Base-by-base conservation (phyloP, 345 rosid species). In the Abelmoschus esculentus region DNA sequence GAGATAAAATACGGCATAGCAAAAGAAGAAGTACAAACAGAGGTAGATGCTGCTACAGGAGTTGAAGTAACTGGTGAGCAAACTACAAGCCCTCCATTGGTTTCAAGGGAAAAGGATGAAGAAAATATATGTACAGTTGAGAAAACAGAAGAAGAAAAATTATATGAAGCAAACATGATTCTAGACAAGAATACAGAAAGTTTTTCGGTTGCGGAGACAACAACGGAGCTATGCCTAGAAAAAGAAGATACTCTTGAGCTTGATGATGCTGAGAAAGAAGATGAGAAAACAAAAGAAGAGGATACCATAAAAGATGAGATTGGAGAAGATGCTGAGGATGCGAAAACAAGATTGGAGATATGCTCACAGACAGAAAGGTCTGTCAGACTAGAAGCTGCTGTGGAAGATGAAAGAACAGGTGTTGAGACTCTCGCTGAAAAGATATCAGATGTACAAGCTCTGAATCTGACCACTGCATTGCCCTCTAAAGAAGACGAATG, bases 1-100 rank as follows among this genome's bases (percentile, higher is more conserved):
- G 67, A 73, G 76, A 66, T 31, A 55, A 70, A 74, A 49, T 74
- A 74, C 65, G 75, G 70, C 42, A 74, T 57, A 65, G 70, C 53
- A 36, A 72, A 19, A 28, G 58, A 9, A 8, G 59, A 55, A 55
- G 29, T 19, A 55, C 59, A 9, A 11, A 10, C 59, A 7, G 10
- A 55, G 31, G 13, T 22, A 76, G 76, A 75, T 77, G 75, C 59
- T 72, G 56, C 40, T 34, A 15, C 53, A 28, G 75, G 59, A 69
- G 73, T 61, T 58, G 59, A 19, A 55, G 28, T 55, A 19, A 55
- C 59, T 19, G 59, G 14, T 19, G 59, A 55, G 59, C 59, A 55
- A 13, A 19, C 75, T 67, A 69, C 65, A 79, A 44, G 83, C 44
- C 40, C 40, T 13, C 10, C 29, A 26, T 14, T 58, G 22, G 29